These are phyloP conservation scores for Amoebophrya sp. DNA, from an alignment of 169 alveolate genomes.

Conservation along the genomic window DNA sequence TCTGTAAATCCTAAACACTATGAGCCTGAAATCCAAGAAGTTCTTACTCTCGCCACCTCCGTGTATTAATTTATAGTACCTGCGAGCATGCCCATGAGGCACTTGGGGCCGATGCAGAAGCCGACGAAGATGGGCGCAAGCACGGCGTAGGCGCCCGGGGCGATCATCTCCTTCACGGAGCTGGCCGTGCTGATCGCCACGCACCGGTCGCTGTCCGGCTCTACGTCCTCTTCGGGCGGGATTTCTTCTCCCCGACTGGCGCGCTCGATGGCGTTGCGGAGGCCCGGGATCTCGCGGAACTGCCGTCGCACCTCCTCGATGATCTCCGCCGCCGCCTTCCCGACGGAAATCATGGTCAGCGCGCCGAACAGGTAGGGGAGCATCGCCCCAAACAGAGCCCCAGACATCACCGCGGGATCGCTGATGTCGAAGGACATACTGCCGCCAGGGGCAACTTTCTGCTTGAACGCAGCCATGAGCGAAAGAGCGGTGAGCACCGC, in stretches of 20 bases:
- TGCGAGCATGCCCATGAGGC: slow-evolving; percentile 63
- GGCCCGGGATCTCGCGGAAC: slow-evolving; percentile 41
- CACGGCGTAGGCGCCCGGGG: slow-evolving; percentile 54
- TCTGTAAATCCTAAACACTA: too few species aligned
- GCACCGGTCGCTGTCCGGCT: slow-evolving; percentile 58
- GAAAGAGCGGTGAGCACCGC: slow-evolving; percentile 60
- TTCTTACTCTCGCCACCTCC: too few species aligned
- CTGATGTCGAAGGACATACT: slow-evolving; percentile 37
- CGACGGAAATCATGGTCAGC: slow-evolving; percentile 60
- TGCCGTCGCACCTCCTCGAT: slow-evolving; percentile 55
- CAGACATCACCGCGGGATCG: slow-evolving; percentile 23
- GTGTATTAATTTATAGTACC: slow-evolving; percentile 37
- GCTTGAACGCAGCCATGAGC: slow-evolving; percentile 56
- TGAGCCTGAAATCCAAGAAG: too few species aligned
- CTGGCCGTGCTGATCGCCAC: slow-evolving; percentile 51
- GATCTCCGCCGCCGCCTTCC: slow-evolving; percentile 58
- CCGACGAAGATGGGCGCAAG: slow-evolving; percentile 47
- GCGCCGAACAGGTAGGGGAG: slow-evolving; percentile 59
- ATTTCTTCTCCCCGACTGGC: slow-evolving; percentile 19
- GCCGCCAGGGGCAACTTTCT: slow-evolving; percentile 24
- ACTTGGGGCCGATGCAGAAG: slow-evolving; percentile 48
- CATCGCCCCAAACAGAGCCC: slow-evolving; percentile 56
- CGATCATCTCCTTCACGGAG: slow-evolving; percentile 52
- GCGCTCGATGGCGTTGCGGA: background rate
- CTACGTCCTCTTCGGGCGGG: slow-evolving; percentile 36